These are phyloP conservation scores for Dovyalis caffra DNA, from an alignment of 345 rosid genomes.

Conservation along the genomic window DNA sequence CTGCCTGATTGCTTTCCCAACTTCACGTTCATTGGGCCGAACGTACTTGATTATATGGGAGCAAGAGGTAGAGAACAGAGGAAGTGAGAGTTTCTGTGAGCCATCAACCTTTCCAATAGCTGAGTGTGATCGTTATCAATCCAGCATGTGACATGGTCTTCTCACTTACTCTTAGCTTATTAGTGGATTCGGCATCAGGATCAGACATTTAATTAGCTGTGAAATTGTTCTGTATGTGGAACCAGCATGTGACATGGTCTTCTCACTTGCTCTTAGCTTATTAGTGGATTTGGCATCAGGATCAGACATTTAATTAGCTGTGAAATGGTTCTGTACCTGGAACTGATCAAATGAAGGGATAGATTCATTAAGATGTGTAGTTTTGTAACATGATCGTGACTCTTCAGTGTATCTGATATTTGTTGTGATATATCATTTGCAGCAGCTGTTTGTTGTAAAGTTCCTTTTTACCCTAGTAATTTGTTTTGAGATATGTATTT, in stretches of 20 bases:
- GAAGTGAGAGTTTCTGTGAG: background rate
- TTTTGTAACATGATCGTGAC: background rate
- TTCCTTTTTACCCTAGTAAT: background rate
- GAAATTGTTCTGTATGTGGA: background rate
- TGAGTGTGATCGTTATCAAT: background rate
- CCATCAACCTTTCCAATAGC: conserved; percentile 6
- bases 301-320: conserved; percentile 2
- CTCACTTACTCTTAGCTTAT: conserved; percentile 3
- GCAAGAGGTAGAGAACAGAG: background rate
- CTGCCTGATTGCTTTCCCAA: background rate
- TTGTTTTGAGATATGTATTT: background rate
- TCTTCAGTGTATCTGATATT: background rate
- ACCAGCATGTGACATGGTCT: background rate
- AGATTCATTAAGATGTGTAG: background rate
- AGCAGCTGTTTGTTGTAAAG: background rate
- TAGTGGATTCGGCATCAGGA: conserved; percentile 11
- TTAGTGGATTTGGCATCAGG: conserved; percentile 11
- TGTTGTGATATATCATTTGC: background rate
- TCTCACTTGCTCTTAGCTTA: conserved; percentile 1
- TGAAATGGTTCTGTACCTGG: background rate
- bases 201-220: background rate
- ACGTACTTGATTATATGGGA: background rate
- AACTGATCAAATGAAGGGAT: background rate
- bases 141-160: background rate
- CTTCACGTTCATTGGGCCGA: background rate